Evolutionary conservation across 2,329 filamentous ascomycete genomes (phyloP).

Genomic region (Cladophialophora yegresii): DNA sequence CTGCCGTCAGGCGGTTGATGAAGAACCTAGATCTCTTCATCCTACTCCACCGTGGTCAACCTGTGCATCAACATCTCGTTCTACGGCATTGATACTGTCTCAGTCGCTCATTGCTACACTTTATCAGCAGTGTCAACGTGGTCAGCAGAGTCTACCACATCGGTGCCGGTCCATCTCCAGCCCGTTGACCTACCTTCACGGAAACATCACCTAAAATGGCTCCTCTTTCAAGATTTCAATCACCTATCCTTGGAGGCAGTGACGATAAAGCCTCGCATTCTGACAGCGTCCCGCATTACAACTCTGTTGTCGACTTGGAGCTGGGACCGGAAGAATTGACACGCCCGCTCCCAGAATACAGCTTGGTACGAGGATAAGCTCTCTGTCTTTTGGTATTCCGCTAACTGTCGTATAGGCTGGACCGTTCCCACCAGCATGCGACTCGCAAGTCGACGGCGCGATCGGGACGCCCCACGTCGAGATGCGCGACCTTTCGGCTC

Average conservation of each 20-base stretch:
- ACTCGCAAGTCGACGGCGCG: neutral
- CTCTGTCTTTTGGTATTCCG: neutral
- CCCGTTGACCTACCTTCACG: neutral
- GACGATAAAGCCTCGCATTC: neutral
- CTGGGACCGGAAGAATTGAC: neutral
- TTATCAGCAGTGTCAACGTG: neutral
- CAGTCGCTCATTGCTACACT: neutral
- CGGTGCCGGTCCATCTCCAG: neutral
- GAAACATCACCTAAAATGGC: neutral
- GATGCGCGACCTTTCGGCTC: neutral
- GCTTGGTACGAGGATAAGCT: conserved; percentile 3
- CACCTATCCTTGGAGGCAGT: neutral
- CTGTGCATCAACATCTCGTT: neutral
- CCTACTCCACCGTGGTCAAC: neutral
- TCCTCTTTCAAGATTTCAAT: neutral
- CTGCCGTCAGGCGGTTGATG: neutral
- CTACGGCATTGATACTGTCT: neutral
- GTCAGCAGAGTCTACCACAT: neutral
- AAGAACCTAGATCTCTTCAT: neutral
- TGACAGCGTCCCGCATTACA: neutral
- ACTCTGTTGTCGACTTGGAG: neutral
- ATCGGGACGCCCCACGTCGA: neutral
- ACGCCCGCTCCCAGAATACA: neutral
- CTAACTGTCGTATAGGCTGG: neutral
- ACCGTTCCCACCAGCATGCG: neutral